A percentile compares a stretch with the other conserved stretches of the same genome.
These are phyloP conservation scores for Crepidotus sp. DNA, from an alignment of 1,284 basidiomycete genomes.

Conservation along the genomic window DNA sequence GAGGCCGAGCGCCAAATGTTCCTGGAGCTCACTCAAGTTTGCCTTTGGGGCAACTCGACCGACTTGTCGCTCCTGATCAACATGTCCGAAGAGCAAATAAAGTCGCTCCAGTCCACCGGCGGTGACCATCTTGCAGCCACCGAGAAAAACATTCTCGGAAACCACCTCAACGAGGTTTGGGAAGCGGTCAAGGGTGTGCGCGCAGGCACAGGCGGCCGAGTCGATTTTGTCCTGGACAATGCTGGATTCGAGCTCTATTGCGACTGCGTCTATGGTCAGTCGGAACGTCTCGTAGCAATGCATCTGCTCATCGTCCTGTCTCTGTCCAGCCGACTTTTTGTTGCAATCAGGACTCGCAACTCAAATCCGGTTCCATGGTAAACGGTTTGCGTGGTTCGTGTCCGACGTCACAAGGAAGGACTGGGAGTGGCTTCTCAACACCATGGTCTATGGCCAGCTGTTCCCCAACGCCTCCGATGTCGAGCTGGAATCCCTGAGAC, in stretches of 20 bases:
- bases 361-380: conserved; percentile 89
- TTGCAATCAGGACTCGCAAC: conserved; percentile 85
- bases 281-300: not conserved
- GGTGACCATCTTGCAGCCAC: conserved; percentile 93
- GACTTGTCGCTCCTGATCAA: conserved; percentile 94
- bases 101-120: conserved; percentile 93
- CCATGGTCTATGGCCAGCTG: conserved; percentile 80
- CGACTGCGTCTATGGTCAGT: conserved; percentile 86
- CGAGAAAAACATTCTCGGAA: conserved; percentile 92
- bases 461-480: conserved; percentile 76
- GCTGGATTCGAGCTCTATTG: conserved; percentile 95
- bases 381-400: conserved; percentile 87
- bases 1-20: conserved; percentile 89
- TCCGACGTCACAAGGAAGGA: conserved; percentile 97
- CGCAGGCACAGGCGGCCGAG: conserved; percentile 65
- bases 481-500: conserved; percentile 76
- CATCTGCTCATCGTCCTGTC: conserved; percentile 11
- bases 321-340: conserved; percentile 72
- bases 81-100: conserved; percentile 99
- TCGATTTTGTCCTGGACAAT: conserved; percentile 88
- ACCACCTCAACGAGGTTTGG: conserved; percentile 77
- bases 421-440: conserved; percentile 91
- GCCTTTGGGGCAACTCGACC: conserved; percentile 95
- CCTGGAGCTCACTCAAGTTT: conserved; percentile 91
- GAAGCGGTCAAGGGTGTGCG: conserved; percentile 68